Conservation (phyloP, 2,329 filamentous ascomycete genomes). For the Cryphonectria nitschkei region DNA sequence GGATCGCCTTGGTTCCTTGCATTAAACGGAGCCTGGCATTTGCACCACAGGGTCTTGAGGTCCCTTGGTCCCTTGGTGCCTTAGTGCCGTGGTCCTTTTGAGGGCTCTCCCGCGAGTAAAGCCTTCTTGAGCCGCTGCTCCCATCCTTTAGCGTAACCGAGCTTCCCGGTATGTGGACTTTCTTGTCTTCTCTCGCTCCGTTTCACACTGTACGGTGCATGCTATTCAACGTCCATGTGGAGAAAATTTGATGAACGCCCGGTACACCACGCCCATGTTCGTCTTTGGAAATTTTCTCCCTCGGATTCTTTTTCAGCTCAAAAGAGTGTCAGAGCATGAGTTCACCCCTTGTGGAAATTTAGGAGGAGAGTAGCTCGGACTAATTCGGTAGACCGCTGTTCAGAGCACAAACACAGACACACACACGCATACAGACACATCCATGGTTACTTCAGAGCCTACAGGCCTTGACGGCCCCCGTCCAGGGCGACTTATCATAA, state of each 20-base stretch:
- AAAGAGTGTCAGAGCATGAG: neutral
- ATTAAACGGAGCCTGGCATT: neutral
- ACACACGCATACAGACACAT: neutral
- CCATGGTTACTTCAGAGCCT: neutral
- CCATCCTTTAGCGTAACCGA: neutral
- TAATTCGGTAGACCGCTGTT: neutral
- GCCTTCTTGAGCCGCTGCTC: neutral
- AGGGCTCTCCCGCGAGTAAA: neutral
- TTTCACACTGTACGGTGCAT: neutral
- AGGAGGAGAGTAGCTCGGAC: neutral
- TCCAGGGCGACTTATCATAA: neutral
- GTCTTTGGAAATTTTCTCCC: neutral
- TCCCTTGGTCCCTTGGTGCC: neutral
- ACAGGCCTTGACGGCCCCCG: neutral
- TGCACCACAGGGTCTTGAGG: neutral
- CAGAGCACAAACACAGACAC: neutral
- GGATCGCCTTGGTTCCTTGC: slow-evolving; percentile 4
- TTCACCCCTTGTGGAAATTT: neutral
- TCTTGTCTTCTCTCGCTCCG: neutral
- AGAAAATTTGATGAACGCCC: neutral
- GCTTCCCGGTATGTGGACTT: neutral
- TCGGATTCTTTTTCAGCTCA: neutral
- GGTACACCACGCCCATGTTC: neutral
- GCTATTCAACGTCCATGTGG: neutral
- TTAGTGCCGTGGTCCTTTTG: neutral